Evolutionary conservation across 495 filamentous ascomycete species (phyloP), one percentile per base, ranked within the genome.

Genomic region (Aspergillus baeticus): DNA sequence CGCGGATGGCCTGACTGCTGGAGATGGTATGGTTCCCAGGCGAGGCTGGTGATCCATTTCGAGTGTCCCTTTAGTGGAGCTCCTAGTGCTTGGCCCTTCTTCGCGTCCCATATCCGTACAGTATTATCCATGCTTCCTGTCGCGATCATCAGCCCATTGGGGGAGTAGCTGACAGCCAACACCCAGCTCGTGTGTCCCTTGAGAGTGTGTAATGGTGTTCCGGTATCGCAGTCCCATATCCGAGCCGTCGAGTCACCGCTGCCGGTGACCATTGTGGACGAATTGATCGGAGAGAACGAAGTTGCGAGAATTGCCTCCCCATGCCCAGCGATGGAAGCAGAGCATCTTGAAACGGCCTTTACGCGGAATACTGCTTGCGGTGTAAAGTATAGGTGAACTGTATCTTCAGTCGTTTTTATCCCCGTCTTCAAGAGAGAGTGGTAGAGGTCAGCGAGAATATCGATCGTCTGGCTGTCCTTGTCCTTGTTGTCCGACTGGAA

Each of bases 111-210:
- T 36, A 98, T 75, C 43, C 93, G 81, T 13, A 98, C 87, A 0
- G 87, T 89, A 62, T 91, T 96, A 63, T 98, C 95, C 87, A 94
- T 96, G 63, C 88, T 89, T 13, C 94, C 95, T 3, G 93, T 98
- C 10, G 91, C 95, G 46, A 99, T 81, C 48, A 85, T 82, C 11
- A 79, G 78, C 14, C 86, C 89, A 64, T 96, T 90, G 7, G 90
- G 93, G 29, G 87, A 92, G 84, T 88, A 99, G 54, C 80, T 83
- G 13, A 96, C 88, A 2, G 85, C 89, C 59, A 99, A 74, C 7
- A 99, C 92, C 93, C 92, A 98, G 57, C 87, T 87, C 13, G 88
- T 90, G 69, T 98, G 95, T 11, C 94, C 94, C 67, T 95, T 96
- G 20, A 99, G 71, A 2, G 92, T 97, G 67, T 88, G 82, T 51